Conservation (phyloP, 2,329 filamentous ascomycete genomes). For the Biscogniauxia marginata region DNA sequence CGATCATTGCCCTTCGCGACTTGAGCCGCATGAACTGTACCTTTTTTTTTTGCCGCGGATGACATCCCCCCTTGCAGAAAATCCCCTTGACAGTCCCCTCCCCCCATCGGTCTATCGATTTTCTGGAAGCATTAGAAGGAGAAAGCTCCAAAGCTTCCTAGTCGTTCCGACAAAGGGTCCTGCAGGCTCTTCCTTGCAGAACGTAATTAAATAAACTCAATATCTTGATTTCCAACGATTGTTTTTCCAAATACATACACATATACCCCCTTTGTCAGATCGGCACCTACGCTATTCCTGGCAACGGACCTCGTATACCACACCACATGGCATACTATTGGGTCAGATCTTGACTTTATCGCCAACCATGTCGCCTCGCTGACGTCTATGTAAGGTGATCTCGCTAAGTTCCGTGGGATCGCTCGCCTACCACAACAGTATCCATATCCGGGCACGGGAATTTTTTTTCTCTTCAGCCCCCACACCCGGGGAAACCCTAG, state of each 20-base stretch:
- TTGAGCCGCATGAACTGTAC: neutral
- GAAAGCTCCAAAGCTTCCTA: neutral
- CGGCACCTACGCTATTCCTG: neutral
- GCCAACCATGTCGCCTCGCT: neutral
- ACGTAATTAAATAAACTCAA: neutral
- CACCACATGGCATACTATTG: neutral
- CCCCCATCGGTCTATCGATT: neutral
- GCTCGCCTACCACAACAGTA: neutral
- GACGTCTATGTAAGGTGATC: neutral
- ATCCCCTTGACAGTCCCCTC: neutral
- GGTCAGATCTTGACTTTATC: neutral
- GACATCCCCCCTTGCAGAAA: constrained; percentile 2
- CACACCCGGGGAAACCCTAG: neutral
- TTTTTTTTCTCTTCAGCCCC: neutral
- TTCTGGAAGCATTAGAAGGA: neutral
- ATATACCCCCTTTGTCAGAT: neutral
- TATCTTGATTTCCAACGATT: neutral
- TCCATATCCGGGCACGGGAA: neutral
- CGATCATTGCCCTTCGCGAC: constrained; percentile 8
- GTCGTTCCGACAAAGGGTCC: neutral
- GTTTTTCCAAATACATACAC: neutral
- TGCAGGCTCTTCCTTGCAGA: neutral
- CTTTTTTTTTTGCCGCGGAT: neutral
- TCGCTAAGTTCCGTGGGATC: neutral
- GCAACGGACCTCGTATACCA: neutral